Conservation (phyloP, 2,329 filamentous ascomycete genomes). For the Calonectria ilicicola region DNA sequence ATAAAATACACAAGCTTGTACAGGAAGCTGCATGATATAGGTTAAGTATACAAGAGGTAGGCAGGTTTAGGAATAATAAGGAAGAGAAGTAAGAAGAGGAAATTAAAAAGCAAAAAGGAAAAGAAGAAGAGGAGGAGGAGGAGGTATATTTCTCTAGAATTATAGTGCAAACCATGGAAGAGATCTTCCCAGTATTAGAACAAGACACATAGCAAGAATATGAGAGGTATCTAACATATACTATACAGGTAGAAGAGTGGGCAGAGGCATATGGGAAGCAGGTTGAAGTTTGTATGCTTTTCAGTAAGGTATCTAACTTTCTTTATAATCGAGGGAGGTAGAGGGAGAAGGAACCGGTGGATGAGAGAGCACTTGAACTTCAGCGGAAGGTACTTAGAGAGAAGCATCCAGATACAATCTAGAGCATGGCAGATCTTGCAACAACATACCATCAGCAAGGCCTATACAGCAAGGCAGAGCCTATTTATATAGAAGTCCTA, state of each 20-base stretch:
- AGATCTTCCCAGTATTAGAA: constrained; percentile 29
- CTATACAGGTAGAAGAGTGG: constrained; percentile 39
- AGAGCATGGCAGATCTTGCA: no score
- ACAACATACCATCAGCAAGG: no score
- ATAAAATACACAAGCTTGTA: constrained; percentile 49
- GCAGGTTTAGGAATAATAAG: no score
- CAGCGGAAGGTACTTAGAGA: not conserved
- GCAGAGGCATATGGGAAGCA: constrained; percentile 31
- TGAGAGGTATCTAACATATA: constrained; percentile 45
- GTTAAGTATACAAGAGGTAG: no score
- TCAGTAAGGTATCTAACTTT: constrained; percentile 37
- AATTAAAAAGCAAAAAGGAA: no score
- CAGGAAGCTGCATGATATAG: constrained; percentile 43
- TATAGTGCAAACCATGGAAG: constrained; percentile 32
- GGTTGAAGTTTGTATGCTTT: constrained; percentile 19
- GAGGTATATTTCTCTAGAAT: constrained; percentile 36
- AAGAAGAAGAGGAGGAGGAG: no score
- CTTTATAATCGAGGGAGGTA: constrained; percentile 36
- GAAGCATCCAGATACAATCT: constrained; percentile 14
- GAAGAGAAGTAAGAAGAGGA: not conserved
- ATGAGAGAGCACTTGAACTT: not conserved
- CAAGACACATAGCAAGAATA: constrained; percentile 18
- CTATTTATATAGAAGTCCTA: not conserved
- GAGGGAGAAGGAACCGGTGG: not conserved
- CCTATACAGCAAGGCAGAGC: no score